Percentiles rank a stretch among this genome's conserved stretches.
Conservation (phyloP, 495 filamentous ascomycete genomes). For the Filosporella fistucella region DNA sequence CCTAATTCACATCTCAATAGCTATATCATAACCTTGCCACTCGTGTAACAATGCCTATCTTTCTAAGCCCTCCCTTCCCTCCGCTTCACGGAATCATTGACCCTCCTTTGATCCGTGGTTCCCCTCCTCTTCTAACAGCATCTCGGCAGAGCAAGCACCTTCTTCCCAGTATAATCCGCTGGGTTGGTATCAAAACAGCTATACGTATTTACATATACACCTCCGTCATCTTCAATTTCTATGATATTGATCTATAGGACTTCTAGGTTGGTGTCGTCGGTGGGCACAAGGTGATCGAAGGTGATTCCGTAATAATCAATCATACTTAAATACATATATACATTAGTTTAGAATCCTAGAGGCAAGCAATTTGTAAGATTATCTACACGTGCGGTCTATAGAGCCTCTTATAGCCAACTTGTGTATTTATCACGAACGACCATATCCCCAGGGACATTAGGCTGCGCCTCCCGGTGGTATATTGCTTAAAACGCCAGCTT, state of each 20-base stretch:
- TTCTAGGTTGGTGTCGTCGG: constrained; percentile 27
- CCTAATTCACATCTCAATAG: no score
- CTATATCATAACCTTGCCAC: no score
- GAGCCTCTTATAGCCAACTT: constrained; percentile 25
- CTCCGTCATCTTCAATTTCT: constrained; percentile 21
- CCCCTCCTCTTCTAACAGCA: constrained; percentile 25
- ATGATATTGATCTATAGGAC: constrained; percentile 29
- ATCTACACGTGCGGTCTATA: neutral
- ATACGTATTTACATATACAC: constrained; percentile 23
- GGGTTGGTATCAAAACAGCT: constrained; percentile 22
- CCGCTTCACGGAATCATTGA: constrained; percentile 14
- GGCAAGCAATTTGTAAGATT: constrained; percentile 6
- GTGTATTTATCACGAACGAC: constrained; percentile 29
- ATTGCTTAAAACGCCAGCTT: constrained; percentile 25
- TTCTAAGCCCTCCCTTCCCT: neutral
- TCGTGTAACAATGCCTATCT: constrained; percentile 2
- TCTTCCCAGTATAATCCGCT: constrained; percentile 26
- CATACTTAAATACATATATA: no score
- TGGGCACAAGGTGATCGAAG: constrained; percentile 34
- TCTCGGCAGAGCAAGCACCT: constrained; percentile 25
- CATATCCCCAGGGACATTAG: constrained; percentile 23
- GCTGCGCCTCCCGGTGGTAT: constrained; percentile 23
- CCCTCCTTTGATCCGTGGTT: constrained; percentile 18
- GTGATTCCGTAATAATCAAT: no score
- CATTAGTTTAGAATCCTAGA: no score